Percentiles rank a stretch among this genome's conserved stretches.
phyloP scores from a whole-genome alignment of 2,329 filamentous ascomycete genomes.

The Trichoderma simmonsii region DNA sequence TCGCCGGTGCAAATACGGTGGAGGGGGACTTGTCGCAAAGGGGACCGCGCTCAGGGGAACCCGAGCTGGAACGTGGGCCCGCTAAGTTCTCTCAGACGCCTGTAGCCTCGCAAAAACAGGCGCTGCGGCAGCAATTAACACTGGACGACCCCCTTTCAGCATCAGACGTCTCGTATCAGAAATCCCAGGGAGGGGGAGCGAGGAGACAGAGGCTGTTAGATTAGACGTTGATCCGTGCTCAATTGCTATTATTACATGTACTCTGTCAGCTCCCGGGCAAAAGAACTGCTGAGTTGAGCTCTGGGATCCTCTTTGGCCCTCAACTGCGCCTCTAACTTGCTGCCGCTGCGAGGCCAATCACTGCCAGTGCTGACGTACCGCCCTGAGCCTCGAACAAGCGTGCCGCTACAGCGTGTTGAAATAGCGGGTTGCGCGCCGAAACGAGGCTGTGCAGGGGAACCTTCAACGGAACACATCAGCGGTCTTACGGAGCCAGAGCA shows the following conservation, averaged over 20 bases:
- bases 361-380: conserved; percentile 13
- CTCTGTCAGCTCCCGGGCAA: neutral
- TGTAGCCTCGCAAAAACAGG: neutral
- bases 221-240: neutral
- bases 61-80: conserved; percentile 17
- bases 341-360: neutral
- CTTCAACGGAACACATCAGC: conserved; percentile 13
- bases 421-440: conserved; percentile 7
- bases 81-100: neutral
- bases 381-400: conserved; percentile 9
- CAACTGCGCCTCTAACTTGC: conserved; percentile 16
- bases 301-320: neutral
- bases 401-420: neutral
- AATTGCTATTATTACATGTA: neutral
- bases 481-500: neutral
- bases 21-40: conserved; percentile 4
- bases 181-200: neutral
- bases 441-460: conserved; percentile 21
- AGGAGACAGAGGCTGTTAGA: neutral
- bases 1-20: neutral
- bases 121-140: neutral
- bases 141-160: neutral
- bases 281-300: neutral
- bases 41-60: conserved; percentile 6
- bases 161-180: neutral